phyloP scores from a whole-genome alignment of 495 filamentous ascomycete species.

The Elasticomyces elasticus region DNA sequence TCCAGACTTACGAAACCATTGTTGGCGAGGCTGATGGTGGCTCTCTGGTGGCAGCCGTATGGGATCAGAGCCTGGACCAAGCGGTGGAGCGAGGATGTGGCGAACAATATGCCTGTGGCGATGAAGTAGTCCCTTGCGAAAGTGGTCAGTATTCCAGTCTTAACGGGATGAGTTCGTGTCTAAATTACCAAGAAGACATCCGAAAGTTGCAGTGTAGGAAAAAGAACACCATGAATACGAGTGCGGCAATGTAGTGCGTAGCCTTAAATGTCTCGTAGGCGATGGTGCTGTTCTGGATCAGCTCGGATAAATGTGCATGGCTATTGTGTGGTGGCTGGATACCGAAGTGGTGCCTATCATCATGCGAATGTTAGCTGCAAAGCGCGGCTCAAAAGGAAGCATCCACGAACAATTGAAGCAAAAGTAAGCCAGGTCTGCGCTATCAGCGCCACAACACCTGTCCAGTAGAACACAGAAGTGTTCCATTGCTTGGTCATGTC shows the following conservation, averaged over 20 bases:
- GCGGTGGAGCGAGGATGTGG: conserved; percentile 34
- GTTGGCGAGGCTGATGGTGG: conserved; percentile 36
- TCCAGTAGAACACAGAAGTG: conserved; percentile 42
- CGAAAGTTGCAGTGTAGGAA: conserved; percentile 50
- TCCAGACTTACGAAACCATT: conserved; percentile 37
- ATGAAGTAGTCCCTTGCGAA: conserved; percentile 57
- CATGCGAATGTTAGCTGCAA: no score
- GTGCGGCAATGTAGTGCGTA: conserved; percentile 42
- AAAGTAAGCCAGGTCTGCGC: conserved; percentile 47
- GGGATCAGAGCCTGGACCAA: conserved; percentile 39
- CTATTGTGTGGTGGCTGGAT: conserved; percentile 10
- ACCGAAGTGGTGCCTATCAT: no score
- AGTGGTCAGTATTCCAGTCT: no score
- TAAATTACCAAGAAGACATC: conserved; percentile 48
- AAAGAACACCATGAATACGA: conserved; percentile 46
- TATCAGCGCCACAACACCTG: conserved; percentile 45
- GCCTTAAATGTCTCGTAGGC: conserved; percentile 52
- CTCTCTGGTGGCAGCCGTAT: conserved; percentile 35
- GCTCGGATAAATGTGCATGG: neutral
- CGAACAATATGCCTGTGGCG: conserved; percentile 39
- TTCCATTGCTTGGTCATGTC: conserved; percentile 43
- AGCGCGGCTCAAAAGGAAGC: no score
- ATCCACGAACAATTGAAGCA: conserved; percentile 38
- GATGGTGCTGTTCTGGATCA: neutral
- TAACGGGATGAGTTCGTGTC: no score